These are phyloP conservation scores for Dictyostelium purpureum DNA, from an alignment of 78 protist genomes.

Conservation along the genomic window DNA sequence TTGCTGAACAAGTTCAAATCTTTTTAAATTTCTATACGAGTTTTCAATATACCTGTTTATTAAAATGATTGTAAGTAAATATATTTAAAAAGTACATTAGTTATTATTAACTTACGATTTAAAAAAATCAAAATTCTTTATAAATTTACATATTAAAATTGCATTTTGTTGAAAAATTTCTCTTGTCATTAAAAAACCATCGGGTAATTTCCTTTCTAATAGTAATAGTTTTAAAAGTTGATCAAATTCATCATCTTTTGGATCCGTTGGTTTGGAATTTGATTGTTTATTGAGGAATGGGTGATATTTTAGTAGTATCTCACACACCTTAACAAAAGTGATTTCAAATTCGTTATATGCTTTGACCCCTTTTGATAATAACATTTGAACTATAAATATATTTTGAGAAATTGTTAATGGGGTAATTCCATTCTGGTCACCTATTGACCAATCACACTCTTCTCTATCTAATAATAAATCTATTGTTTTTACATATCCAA, in stretches of 20 bases:
- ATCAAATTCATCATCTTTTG: background rate
- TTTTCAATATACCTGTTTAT: no score
- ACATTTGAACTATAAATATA: background rate
- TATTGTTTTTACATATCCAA: background rate
- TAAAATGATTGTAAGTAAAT: no score
- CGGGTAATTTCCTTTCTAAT: no score
- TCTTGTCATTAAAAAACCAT: no score
- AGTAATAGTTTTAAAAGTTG: background rate
- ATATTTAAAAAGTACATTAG: no score
- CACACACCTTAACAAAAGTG: background rate
- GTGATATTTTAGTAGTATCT: background rate
- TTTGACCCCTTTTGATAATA: background rate
- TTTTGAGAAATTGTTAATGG: constrained; percentile 25
- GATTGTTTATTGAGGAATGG: background rate
- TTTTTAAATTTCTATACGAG: no score
- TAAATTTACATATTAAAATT: no score
- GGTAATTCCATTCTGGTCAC: constrained; percentile 44
- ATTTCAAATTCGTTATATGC: background rate
- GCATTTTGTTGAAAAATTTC: no score
- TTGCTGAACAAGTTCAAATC: no score
- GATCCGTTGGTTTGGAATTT: background rate
- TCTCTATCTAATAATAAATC: background rate
- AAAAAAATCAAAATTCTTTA: no score
- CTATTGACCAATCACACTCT: background rate
- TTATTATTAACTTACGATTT: no score